These are phyloP conservation scores for Fraxinus paxiana DNA, from an alignment of 305 asterid species.

Conservation along the genomic window DNA sequence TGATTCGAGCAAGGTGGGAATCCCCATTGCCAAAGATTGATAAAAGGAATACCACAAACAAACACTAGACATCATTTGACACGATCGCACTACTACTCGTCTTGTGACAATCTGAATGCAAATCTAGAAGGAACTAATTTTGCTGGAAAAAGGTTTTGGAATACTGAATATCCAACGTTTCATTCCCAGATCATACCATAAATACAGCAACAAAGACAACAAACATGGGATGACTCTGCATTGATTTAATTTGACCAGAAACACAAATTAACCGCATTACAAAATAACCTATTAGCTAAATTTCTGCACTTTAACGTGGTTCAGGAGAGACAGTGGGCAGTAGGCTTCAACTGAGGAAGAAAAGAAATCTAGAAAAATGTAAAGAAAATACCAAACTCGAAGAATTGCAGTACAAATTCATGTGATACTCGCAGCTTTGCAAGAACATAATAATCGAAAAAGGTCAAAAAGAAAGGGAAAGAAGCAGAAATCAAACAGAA, in stretches of 20 bases:
- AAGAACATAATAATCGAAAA: conserved; percentile 3
- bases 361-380: background rate
- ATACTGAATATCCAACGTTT: background rate
- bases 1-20: background rate
- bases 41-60: background rate
- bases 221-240: background rate
- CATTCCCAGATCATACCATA: background rate
- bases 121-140: background rate
- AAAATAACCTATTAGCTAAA: background rate
- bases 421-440: conserved; percentile 2
- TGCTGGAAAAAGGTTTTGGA: background rate
- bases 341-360: conserved; percentile 7
- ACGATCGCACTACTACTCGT: background rate
- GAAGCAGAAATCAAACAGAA: background rate
- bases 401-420: conserved; percentile 17
- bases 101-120: conserved; percentile 5
- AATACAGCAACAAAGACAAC: background rate
- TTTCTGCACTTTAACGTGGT: background rate
- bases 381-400: background rate
- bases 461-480: conserved; percentile 13
- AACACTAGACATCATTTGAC: background rate
- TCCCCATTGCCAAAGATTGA: background rate
- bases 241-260: background rate
- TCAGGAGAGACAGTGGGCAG: conserved; percentile 1
- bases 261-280: background rate